These are phyloP conservation scores for Saccharomycopsis crataegensis DNA, from an alignment of 1,139 yeast species.

Conservation along the genomic window DNA sequence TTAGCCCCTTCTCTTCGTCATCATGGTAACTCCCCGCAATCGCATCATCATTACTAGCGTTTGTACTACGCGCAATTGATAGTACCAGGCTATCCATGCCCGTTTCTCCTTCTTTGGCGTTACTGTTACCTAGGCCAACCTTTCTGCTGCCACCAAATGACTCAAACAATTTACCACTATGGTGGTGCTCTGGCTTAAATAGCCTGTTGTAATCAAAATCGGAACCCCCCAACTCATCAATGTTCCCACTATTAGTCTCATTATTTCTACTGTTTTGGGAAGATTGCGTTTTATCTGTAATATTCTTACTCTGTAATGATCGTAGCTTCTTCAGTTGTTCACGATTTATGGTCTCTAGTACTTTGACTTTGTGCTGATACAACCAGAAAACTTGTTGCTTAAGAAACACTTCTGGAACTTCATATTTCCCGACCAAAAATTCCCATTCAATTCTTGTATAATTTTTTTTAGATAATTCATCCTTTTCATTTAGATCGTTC, in stretches of 20 bases:
- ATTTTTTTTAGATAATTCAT: not conserved
- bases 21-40: not conserved
- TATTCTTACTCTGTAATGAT: no score
- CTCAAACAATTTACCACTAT: not conserved
- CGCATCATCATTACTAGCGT: not conserved
- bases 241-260: not conserved
- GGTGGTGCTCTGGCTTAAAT: conserved; percentile 11
- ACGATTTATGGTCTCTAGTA: not conserved
- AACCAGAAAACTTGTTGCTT: conserved; percentile 18
- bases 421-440: not conserved
- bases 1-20: not conserved
- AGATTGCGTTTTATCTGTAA: not conserved
- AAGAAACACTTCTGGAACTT: conserved; percentile 10
- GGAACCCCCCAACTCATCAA: not conserved
- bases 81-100: no score
- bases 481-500: not conserved
- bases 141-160: not conserved
- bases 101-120: not conserved
- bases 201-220: conserved; percentile 4
- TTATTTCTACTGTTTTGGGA: not conserved
- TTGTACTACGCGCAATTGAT: not conserved
- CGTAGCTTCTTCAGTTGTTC: not conserved
- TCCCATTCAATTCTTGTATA: conserved; percentile 12
- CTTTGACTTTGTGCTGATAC: conserved; percentile 5
- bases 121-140: not conserved